These are phyloP conservation scores for Ceratobasidium sp. DNA, from an alignment of 1,284 basidiomycete species.

Conservation along the genomic window DNA sequence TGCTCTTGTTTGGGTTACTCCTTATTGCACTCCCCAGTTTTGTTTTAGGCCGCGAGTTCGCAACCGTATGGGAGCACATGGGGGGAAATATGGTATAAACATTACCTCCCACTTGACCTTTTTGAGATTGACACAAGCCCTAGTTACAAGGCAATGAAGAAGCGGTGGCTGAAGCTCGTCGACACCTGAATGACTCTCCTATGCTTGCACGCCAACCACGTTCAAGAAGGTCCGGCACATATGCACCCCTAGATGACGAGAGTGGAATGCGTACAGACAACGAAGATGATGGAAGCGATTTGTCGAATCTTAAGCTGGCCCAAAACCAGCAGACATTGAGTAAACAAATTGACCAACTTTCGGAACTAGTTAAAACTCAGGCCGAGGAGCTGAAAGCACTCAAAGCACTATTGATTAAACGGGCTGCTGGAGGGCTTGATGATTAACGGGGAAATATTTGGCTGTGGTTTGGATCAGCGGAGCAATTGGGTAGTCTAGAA, in stretches of 20 bases:
- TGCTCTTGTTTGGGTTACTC: constrained; percentile 83
- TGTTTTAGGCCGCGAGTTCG: constrained; percentile 87
- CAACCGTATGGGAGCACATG: constrained; percentile 83
- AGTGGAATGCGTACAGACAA: background rate
- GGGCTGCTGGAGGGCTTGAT: background rate
- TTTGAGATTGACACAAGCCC: background rate
- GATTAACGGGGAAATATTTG: background rate
- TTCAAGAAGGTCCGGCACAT: constrained; percentile 18
- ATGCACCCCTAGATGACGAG: constrained; percentile 21
- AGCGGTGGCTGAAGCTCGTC: constrained; percentile 13
- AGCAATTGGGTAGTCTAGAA: too few relatives aligned
- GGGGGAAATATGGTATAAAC: constrained; percentile 32
- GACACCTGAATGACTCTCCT: constrained; percentile 25
- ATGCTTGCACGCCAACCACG: background rate
- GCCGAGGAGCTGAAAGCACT: constrained; percentile 20
- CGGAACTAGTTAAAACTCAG: constrained; percentile 22
- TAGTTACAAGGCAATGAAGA: constrained; percentile 10
- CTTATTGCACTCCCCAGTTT: constrained; percentile 88
- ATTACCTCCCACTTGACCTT: too few relatives aligned
- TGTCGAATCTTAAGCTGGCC: constrained; percentile 39
- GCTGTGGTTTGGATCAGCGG: background rate
- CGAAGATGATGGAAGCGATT: background rate
- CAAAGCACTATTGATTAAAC: constrained; percentile 1
- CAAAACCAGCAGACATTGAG: constrained; percentile 41
- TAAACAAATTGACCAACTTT: constrained; percentile 37